Evolutionary conservation across 106 monocot species (phyloP), one percentile per base, ranked within the genome.

Genomic region (Dendrobium nobile): DNA sequence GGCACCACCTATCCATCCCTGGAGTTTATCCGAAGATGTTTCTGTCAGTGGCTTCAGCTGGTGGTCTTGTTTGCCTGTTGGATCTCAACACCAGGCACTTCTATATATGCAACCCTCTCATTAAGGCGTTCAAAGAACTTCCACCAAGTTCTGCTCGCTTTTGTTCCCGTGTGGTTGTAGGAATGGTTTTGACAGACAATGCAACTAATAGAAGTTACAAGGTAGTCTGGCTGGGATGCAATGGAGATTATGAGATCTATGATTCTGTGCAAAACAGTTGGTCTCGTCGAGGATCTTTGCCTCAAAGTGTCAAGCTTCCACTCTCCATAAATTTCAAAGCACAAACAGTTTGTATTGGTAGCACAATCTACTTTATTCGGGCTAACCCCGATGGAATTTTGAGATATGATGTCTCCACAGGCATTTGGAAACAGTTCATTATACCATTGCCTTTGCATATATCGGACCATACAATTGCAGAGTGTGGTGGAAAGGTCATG

Each of bases 51-150:
- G 85, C 93, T 47, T 96, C 96, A 56, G 88, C 86, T 31, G 93
- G 96, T 54, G 96, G 96, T 58, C 93, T 96, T 22, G 48, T 96
- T 67, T 96, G 96, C 80, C 91, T 91, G 61, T 40, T 87, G 79
- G 91, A 93, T 73, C 72, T 93, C 28, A 75, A 86, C 54, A 79
- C 88, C 61, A 84, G 70, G 65, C 82, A 88, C 70, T 90, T 96
- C 68, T 90, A 91, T 55, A 78, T 88, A 13, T 91, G 82, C 77
- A 96, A 96, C 48, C 96, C 96, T 75, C 85, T 96, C 16, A 96
- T 84, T 1, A 67, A 73, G 16, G 88, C 90, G 5, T 80, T 87
- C 82, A 89, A 83, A 85, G 82, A 91, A 74, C 87, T 96, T 28
- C 96, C 95, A 44, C 85, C 83, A 37, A 85, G 85, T 67, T 82